Conservation (phyloP, 768 basidiomycete genomes). For the Naganishia kalamii region DNA sequence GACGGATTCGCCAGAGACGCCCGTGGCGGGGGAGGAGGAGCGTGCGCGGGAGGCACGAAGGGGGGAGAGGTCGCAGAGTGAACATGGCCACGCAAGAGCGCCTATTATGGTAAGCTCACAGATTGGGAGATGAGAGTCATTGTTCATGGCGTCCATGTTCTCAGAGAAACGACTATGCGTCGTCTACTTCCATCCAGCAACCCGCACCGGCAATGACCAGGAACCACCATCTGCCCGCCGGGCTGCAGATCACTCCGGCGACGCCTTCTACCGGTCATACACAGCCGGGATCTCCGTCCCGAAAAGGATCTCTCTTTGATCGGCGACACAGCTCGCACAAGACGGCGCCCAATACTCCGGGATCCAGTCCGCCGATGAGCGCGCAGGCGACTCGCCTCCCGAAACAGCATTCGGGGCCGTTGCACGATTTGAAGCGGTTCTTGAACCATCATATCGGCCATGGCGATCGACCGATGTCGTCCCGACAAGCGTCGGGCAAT, state of each 20-base stretch:
- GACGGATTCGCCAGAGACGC: background rate
- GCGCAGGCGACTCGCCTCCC: conserved; percentile 43
- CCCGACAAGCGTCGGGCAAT: background rate
- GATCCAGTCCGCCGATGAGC: conserved; percentile 34
- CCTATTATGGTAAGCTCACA: background rate
- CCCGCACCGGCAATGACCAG: background rate
- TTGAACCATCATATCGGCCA: conserved; percentile 84
- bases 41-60: background rate
- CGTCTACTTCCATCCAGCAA: background rate
- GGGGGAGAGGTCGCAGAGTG: background rate
- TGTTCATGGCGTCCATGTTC: background rate
- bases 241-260: conserved; percentile 41
- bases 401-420: conserved; percentile 58
- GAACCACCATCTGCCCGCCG: conserved; percentile 34
- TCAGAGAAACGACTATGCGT: background rate
- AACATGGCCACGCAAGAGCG: conserved; percentile 1
- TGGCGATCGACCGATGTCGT: conserved; percentile 31
- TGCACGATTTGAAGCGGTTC: conserved; percentile 91
- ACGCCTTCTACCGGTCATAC: conserved; percentile 20
- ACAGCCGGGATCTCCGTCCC: conserved; percentile 20
- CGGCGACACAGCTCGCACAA: conserved; percentile 13
- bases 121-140: background rate
- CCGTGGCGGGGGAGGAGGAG: background rate
- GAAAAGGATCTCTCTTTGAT: conserved; percentile 16
- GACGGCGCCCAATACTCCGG: conserved; percentile 41